phyloP scores from a whole-genome alignment of 2,329 filamentous ascomycete genomes.

The Rutstroemia sp. region DNA sequence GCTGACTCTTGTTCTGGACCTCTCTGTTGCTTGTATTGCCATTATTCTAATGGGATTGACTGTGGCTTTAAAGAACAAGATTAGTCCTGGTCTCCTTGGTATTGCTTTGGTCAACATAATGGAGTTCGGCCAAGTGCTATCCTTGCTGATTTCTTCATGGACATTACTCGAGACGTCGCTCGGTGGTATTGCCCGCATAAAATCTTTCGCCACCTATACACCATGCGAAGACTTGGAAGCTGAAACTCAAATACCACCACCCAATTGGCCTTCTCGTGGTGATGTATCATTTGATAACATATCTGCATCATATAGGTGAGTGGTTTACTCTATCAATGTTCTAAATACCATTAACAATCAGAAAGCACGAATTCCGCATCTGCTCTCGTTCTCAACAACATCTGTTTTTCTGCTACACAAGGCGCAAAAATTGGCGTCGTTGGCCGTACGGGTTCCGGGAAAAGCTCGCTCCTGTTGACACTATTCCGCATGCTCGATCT shows the following conservation, averaged over 20 bases:
- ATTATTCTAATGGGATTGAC: constrained; percentile 27
- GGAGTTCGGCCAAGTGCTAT: constrained; percentile 14
- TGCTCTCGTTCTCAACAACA: constrained; percentile 24
- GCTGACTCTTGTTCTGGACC: constrained; percentile 37
- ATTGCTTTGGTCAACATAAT: constrained; percentile 22
- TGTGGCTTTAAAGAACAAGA: constrained; percentile 19
- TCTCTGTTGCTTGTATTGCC: constrained; percentile 20
- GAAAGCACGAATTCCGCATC: neutral
- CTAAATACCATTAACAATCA: neutral
- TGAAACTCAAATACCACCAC: neutral
- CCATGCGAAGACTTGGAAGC: constrained; percentile 3
- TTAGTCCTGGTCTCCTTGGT: constrained; percentile 19
- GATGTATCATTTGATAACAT: constrained; percentile 3
- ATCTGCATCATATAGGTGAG: constrained; percentile 23
- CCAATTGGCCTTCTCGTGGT: constrained; percentile 18
- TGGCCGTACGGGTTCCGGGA: constrained; percentile 28
- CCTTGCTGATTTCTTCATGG: constrained; percentile 10
- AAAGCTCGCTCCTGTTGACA: constrained; percentile 36
- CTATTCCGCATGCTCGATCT: constrained; percentile 42
- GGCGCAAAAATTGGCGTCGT: constrained; percentile 26
- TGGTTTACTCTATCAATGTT: neutral
- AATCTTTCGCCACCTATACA: constrained; percentile 1
- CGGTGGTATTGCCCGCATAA: constrained; percentile 14
- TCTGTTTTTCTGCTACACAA: constrained; percentile 25
- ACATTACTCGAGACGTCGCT: constrained; percentile 17